These are phyloP conservation scores for Colletotrichum sp. DNA, from an alignment of 2,329 filamentous ascomycete species.

Conservation along the genomic window DNA sequence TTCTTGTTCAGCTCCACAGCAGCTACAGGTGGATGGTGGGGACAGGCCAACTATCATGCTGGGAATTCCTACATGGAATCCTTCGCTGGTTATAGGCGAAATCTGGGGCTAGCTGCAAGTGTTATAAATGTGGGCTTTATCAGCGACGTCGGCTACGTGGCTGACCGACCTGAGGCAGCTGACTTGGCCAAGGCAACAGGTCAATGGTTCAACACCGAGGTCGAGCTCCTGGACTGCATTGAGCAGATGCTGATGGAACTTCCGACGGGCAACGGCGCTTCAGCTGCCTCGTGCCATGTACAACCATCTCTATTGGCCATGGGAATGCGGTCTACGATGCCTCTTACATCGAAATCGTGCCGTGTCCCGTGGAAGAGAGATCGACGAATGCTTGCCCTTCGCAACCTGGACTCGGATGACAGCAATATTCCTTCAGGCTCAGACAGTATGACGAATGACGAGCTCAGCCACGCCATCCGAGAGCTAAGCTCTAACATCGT, in stretches of 20 bases:
- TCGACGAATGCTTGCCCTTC: conserved; percentile 27
- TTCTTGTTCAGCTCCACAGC: conserved; percentile 37
- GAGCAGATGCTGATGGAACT: not conserved
- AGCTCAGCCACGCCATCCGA: not conserved
- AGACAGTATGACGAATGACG: not conserved
- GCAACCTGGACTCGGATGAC: conserved; percentile 6
- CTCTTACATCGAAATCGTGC: not conserved
- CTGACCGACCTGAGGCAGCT: conserved; percentile 33
- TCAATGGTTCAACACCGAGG: conserved; percentile 1
- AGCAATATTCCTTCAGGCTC: not conserved
- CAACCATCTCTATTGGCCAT: not conserved
- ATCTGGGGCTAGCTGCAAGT: conserved; percentile 39
- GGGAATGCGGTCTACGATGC: not conserved
- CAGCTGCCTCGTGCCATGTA: not conserved
- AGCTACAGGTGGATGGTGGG: conserved; percentile 36
- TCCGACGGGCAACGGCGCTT: no score
- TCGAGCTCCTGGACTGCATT: not conserved
- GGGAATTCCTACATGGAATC: conserved; percentile 46
- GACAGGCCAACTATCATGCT: conserved; percentile 44
- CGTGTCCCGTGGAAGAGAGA: conserved; percentile 25
- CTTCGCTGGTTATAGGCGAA: conserved; percentile 38
- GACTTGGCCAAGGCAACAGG: not conserved
- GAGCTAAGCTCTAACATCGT: not conserved
- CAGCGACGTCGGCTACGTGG: conserved; percentile 40
- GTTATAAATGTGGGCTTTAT: conserved; percentile 44